These are phyloP conservation scores for Amoebophrya sp. DNA, from an alignment of 169 alveolate genomes.

Conservation along the genomic window DNA sequence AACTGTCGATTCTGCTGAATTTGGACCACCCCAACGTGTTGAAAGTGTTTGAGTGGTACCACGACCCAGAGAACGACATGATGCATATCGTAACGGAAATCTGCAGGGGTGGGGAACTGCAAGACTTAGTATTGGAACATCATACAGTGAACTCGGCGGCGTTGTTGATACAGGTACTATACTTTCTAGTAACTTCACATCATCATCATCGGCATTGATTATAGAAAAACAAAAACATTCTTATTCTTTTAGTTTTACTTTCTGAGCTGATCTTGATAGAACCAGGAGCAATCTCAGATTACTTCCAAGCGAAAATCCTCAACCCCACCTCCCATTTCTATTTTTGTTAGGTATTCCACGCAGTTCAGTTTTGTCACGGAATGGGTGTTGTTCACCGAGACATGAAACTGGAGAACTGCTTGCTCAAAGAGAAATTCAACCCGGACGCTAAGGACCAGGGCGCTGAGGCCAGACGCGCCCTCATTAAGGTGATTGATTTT, in stretches of 20 bases:
- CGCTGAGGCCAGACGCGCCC: constrained; percentile 53
- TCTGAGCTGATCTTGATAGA: too few species aligned
- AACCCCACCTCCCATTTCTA: too few species aligned
- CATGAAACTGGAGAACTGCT: constrained; percentile 69
- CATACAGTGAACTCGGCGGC: too few species aligned
- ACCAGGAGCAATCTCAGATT: too few species aligned
- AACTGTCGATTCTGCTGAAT: constrained; percentile 49
- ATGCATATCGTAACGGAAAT: constrained; percentile 73
- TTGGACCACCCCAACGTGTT: constrained; percentile 71
- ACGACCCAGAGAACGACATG: constrained; percentile 56
- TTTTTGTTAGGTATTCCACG: constrained; percentile 77
- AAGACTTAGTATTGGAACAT: constrained; percentile 76
- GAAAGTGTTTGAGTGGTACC: constrained; percentile 70
- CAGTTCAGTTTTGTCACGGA: constrained; percentile 77
- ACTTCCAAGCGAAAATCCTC: too few species aligned
- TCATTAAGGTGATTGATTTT: constrained; percentile 81
- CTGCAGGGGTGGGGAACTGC: constrained; percentile 85
- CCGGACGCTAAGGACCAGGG: constrained; percentile 47
- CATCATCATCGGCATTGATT: too few species aligned
- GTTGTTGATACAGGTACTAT: too few species aligned
- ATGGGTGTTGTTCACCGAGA: constrained; percentile 73
- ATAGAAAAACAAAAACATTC: too few species aligned
- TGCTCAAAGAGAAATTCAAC: constrained; percentile 81
- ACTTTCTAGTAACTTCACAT: too few species aligned
- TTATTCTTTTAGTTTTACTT: too few species aligned